A percentile compares a stretch with the other conserved stretches of the same genome.
Evolutionary conservation across 441 rosid genomes (phyloP).

Genomic region (Iberis amara): DNA sequence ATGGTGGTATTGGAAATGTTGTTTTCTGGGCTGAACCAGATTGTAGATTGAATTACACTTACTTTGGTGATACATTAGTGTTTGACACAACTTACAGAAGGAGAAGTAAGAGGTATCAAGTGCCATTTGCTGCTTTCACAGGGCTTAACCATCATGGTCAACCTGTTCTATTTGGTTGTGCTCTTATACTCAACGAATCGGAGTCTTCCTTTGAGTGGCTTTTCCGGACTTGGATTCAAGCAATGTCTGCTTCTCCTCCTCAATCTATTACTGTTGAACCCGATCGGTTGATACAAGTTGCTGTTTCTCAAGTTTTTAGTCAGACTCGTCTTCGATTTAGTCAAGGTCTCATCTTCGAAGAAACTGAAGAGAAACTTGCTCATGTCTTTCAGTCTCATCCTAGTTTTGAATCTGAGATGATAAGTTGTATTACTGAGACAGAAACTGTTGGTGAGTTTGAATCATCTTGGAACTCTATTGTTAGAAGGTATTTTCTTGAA

Average conservation of each 20-base stretch:
- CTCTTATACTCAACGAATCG: constrained; percentile 54
- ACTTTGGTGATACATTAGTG: constrained; percentile 57
- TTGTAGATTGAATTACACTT: constrained; percentile 46
- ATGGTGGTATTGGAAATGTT: background rate
- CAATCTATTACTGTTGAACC: constrained; percentile 64
- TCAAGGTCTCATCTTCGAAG: constrained; percentile 44
- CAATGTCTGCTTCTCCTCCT: constrained; percentile 53
- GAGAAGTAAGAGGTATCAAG: constrained; percentile 27
- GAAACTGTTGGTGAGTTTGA: constrained; percentile 60
- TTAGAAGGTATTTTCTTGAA: constrained; percentile 48
- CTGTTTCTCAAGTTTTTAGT: constrained; percentile 52
- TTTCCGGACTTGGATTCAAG: constrained; percentile 60
- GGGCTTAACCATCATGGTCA: constrained; percentile 74
- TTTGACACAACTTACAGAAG: constrained; percentile 51
- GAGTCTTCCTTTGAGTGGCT: constrained; percentile 63
- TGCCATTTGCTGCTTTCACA: constrained; percentile 67
- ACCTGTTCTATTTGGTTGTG: constrained; percentile 67
- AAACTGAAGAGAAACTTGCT: constrained; percentile 58
- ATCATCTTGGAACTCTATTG: constrained; percentile 51
- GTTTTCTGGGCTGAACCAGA: constrained; percentile 72
- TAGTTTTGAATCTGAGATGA: constrained; percentile 52
- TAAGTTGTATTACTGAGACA: constrained; percentile 47
- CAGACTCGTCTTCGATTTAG: constrained; percentile 59
- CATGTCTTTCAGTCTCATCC: constrained; percentile 54
- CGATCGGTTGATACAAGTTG: constrained; percentile 45